Evolutionary conservation across 495 filamentous ascomycete species (phyloP).

Genomic region (Articulospora tetracladia): DNA sequence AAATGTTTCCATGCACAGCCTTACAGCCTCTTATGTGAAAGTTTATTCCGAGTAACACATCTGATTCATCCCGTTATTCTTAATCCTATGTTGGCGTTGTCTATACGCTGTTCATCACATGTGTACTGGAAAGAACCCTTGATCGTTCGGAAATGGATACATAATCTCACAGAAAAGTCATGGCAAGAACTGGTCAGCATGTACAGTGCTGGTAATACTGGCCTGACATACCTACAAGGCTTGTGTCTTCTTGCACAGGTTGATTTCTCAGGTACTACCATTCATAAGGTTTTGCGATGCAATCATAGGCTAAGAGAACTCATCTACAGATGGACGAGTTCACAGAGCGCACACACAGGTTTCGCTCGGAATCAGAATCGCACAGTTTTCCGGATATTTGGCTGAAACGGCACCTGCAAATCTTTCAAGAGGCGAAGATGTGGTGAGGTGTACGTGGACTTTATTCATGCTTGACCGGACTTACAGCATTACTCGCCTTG

Average conservation of each 20-base stretch:
- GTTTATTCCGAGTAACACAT: background rate
- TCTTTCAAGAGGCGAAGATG: background rate
- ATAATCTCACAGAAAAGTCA: constrained; percentile 4
- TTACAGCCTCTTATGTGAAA: constrained; percentile 2
- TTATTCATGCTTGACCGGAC: constrained; percentile 14
- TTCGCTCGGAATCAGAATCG: constrained; percentile 7
- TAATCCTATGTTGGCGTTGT: constrained; percentile 9
- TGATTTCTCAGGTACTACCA: constrained; percentile 5
- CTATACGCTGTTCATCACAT: constrained; percentile 9
- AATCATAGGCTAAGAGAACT: background rate
- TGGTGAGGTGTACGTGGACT: constrained; percentile 7
- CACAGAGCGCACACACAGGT: constrained; percentile 8
- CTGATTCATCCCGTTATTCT: constrained; percentile 1
- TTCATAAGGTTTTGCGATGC: background rate
- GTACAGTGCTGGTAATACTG: constrained; percentile 4
- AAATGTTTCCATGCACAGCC: constrained; percentile 12
- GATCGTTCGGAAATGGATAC: background rate
- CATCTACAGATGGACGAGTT: constrained; percentile 4
- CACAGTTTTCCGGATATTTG: constrained; percentile 7
- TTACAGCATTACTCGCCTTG: constrained; percentile 6
- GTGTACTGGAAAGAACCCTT: constrained; percentile 5
- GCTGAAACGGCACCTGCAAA: background rate
- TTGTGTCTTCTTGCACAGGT: constrained; percentile 11
- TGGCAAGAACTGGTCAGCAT: constrained; percentile 2
- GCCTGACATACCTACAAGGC: constrained; percentile 6